Evolutionary conservation across 768 basidiomycete genomes (phyloP).

Genomic region (Leucocoprinus leucothites): DNA sequence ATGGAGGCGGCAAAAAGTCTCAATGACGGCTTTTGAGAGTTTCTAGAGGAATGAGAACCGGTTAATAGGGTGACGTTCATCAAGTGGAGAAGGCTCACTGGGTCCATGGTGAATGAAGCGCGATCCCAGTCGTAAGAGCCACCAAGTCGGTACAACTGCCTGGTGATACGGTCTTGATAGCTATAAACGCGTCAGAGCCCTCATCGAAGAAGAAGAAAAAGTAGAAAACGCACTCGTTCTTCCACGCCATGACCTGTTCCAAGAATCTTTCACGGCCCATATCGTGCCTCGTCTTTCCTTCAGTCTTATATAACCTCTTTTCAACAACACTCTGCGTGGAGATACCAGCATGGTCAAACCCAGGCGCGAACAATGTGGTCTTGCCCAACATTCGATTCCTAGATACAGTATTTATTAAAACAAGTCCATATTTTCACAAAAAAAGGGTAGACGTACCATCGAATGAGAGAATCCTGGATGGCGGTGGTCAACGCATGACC

Average conservation of each 20-base stretch:
- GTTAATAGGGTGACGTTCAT: not conserved
- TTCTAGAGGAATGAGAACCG: constrained; percentile 31
- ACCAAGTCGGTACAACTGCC: constrained; percentile 84
- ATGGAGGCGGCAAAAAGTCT: constrained; percentile 87
- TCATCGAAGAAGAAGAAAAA: not conserved
- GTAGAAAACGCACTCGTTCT: constrained; percentile 72
- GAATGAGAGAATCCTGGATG: constrained; percentile 84
- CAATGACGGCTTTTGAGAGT: constrained; percentile 84
- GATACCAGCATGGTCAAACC: constrained; percentile 98
- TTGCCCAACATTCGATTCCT: constrained; percentile 97
- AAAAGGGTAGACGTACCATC: constrained; percentile 62
- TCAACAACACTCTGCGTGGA: constrained; percentile 98
- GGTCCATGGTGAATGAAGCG: constrained; percentile 93
- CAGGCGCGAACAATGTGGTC: constrained; percentile 86
- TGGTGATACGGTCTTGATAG: constrained; percentile 91
- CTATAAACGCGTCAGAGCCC: constrained; percentile 34
- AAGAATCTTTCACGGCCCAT: constrained; percentile 93
- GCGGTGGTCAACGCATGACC: constrained; percentile 92
- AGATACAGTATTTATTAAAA: not conserved
- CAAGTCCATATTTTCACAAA: not conserved
- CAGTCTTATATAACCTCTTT: constrained; percentile 80
- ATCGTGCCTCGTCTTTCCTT: constrained; percentile 85
- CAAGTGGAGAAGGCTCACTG: constrained; percentile 41
- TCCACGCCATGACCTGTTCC: constrained; percentile 93
- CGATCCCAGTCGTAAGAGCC: constrained; percentile 95